These are phyloP conservation scores for Clitopilus hobsonii DNA, from an alignment of 768 basidiomycete species.

Conservation along the genomic window DNA sequence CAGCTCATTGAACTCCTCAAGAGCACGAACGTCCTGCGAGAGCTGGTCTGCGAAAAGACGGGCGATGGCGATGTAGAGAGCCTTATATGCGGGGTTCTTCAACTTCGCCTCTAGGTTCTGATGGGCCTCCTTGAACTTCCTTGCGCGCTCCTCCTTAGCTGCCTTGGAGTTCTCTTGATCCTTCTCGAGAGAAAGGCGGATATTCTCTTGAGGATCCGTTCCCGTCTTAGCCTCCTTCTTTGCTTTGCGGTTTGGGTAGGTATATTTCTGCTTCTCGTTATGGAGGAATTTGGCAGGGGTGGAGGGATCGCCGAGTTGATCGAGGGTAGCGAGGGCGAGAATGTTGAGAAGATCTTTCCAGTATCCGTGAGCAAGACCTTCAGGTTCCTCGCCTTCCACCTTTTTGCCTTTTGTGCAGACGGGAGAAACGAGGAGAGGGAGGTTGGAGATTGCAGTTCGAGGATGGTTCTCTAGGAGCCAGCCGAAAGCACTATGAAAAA, in stretches of 20 bases:
- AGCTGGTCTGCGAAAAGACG: slow-evolving; percentile 56
- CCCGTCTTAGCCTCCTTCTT: slow-evolving; percentile 11
- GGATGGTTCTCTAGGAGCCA: slow-evolving; percentile 71
- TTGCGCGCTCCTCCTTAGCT: slow-evolving; percentile 17
- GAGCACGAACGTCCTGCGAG: slow-evolving; percentile 37
- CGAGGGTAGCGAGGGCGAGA: slow-evolving; percentile 51
- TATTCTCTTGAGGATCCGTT: slow-evolving; percentile 9
- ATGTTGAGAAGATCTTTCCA: slow-evolving; percentile 78
- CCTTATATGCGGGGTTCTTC: slow-evolving; percentile 45
- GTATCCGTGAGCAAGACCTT: slow-evolving; percentile 48
- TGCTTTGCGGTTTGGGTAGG: slow-evolving; percentile 9
- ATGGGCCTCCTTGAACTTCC: not conserved
- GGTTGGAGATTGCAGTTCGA: slow-evolving; percentile 62
- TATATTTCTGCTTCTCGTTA: slow-evolving; percentile 10
- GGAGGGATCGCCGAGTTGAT: slow-evolving; percentile 34
- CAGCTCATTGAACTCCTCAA: slow-evolving; percentile 31
- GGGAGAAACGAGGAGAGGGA: slow-evolving; percentile 47
- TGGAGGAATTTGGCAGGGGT: slow-evolving; percentile 24
- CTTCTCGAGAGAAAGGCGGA: slow-evolving; percentile 14
- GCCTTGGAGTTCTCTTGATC: slow-evolving; percentile 13
- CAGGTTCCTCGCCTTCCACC: slow-evolving; percentile 12
- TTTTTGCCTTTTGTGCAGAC: slow-evolving; percentile 28
- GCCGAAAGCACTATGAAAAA: slow-evolving; percentile 41
- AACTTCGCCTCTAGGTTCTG: slow-evolving; percentile 36
- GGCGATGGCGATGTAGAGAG: slow-evolving; percentile 59